Conservation (phyloP, 768 basidiomycete species). For the Rhodocollybia butyracea region DNA sequence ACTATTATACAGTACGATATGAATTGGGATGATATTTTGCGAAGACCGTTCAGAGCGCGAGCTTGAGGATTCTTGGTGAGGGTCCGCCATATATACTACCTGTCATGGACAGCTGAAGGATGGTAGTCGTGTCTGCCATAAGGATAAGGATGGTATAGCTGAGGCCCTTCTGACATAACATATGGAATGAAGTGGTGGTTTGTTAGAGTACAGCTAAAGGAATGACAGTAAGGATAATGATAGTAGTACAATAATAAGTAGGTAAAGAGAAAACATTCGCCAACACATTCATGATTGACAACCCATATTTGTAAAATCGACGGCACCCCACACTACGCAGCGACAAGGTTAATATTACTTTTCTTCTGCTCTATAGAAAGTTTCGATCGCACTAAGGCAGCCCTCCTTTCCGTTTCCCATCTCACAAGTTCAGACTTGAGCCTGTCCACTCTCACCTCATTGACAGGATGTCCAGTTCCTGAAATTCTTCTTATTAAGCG, state of each 20-base stretch:
- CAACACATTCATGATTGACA: not conserved
- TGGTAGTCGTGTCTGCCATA: no score
- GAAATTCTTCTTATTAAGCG: conserved; percentile 41
- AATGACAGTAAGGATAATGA: not conserved
- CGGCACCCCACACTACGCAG: conserved; percentile 7
- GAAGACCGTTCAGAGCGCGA: no score
- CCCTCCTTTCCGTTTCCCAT: conserved; percentile 59
- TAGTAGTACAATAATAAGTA: conserved; percentile 4
- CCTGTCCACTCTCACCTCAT: conserved; percentile 56
- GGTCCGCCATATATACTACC: no score
- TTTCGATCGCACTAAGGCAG: conserved; percentile 14
- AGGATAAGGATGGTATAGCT: no score
- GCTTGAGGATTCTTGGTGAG: no score
- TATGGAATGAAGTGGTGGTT: no score
- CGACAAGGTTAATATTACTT: conserved; percentile 11
- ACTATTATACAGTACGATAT: no score
- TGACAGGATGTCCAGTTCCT: conserved; percentile 66
- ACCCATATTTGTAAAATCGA: no score
- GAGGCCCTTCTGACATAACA: no score
- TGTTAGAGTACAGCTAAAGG: not conserved
- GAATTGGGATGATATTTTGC: no score
- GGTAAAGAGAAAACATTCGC: not conserved
- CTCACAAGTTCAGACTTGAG: conserved; percentile 65
- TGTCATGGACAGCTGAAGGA: no score
- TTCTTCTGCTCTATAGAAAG: conserved; percentile 5